phyloP scores from a whole-genome alignment of 495 filamentous ascomycete species.

The Chlorociboria aeruginascens region DNA sequence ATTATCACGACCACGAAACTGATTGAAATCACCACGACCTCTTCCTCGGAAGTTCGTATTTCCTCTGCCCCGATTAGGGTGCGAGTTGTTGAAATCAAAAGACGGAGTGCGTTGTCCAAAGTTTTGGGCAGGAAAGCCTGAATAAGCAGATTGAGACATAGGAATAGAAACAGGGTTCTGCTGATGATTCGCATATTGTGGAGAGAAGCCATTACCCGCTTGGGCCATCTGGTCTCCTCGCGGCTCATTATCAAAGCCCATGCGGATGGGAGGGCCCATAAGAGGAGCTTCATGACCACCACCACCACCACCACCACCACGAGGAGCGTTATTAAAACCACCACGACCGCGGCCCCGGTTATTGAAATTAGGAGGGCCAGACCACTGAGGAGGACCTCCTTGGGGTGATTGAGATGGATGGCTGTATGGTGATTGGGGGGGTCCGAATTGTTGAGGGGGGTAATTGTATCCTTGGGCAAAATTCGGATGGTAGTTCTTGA shows the following conservation, averaged over 20 bases:
- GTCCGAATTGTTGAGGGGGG: constrained; percentile 22
- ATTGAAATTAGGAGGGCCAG: constrained; percentile 6
- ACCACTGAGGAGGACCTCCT: constrained; percentile 25
- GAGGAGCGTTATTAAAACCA: constrained; percentile 34
- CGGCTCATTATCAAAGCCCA: constrained; percentile 38
- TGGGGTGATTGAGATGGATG: constrained; percentile 20
- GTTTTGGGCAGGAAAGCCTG: constrained; percentile 25
- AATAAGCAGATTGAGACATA: constrained; percentile 22
- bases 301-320: too few relatives aligned
- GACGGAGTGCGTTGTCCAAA: constrained; percentile 19
- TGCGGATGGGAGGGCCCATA: constrained; percentile 46
- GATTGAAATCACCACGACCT: constrained; percentile 25
- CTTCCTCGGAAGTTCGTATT: constrained; percentile 16
- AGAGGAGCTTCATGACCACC: constrained; percentile 33
- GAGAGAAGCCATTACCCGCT: constrained; percentile 33
- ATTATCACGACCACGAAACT: constrained; percentile 24
- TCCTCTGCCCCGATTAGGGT: constrained; percentile 23
- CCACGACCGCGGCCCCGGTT: constrained; percentile 33
- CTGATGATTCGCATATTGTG: constrained; percentile 20
- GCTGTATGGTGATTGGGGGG: constrained; percentile 21
- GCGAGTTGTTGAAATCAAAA: constrained; percentile 23
- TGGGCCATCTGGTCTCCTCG: constrained; percentile 30
- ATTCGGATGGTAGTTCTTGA: constrained; percentile 37
- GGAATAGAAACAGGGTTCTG: constrained; percentile 20
- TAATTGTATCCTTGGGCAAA: constrained; percentile 29